These are phyloP conservation scores for Penstemon davidsonii DNA, from an alignment of 257 asterid genomes.

Conservation along the genomic window DNA sequence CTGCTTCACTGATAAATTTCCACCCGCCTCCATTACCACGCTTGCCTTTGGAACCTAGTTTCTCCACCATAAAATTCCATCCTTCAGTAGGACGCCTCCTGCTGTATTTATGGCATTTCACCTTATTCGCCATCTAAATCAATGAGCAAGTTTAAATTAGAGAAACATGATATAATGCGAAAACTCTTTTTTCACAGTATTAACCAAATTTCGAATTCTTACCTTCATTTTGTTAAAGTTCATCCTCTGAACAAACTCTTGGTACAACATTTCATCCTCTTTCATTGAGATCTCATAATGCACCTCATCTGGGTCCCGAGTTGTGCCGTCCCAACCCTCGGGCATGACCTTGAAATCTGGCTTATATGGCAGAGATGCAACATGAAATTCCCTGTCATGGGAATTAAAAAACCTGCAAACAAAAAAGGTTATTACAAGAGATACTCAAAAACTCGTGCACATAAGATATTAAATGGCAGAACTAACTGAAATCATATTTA, in stretches of 20 bases:
- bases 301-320: constrained; percentile 94
- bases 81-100: constrained; percentile 88
- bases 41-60: constrained; percentile 67
- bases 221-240: constrained; percentile 92
- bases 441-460: neutral
- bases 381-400: constrained; percentile 91
- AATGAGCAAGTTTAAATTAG: too few relatives aligned
- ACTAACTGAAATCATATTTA: neutral
- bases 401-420: constrained; percentile 66
- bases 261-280: constrained; percentile 89
- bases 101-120: constrained; percentile 85
- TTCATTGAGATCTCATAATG: constrained; percentile 92
- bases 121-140: constrained; percentile 62
- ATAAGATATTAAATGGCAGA: neutral
- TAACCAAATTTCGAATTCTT: constrained; percentile 8
- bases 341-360: constrained; percentile 99
- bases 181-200: constrained; percentile 1
- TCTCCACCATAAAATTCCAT: constrained; percentile 89
- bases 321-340: constrained; percentile 98
- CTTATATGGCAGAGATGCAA: constrained; percentile 86
- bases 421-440: constrained; percentile 5
- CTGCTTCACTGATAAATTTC: constrained; percentile 77
- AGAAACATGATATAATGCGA: neutral
- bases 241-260: constrained; percentile 78
- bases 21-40: constrained; percentile 90